phyloP scores from a whole-genome alignment of 768 basidiomycete species.

The Suillus clintonianus region DNA sequence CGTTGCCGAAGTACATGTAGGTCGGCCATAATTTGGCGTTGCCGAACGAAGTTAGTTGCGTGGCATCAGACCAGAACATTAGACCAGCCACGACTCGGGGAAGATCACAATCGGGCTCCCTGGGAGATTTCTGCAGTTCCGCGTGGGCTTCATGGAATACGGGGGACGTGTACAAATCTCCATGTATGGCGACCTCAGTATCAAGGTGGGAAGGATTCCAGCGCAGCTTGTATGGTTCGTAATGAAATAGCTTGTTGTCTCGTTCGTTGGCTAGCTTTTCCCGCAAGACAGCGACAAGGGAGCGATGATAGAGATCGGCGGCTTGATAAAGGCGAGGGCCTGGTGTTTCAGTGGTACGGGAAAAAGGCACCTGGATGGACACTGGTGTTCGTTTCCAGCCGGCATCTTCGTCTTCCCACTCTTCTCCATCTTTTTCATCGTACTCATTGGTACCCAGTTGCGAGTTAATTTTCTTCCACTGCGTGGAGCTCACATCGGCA shows the following conservation, averaged over 20 bases:
- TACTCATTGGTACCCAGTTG: neutral
- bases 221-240: slow-evolving; percentile 14
- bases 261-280: slow-evolving; percentile 16
- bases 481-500: slow-evolving; percentile 2
- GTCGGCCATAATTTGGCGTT: slow-evolving; percentile 27
- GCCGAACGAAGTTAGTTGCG: slow-evolving; percentile 33
- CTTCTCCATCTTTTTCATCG: neutral
- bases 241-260: slow-evolving; percentile 13
- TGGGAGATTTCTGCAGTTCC: slow-evolving; percentile 15
- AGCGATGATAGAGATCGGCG: slow-evolving; percentile 13
- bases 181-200: slow-evolving; percentile 3
- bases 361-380: slow-evolving; percentile 14
- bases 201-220: slow-evolving; percentile 11
- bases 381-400: slow-evolving; percentile 13
- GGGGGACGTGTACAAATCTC: slow-evolving; percentile 17
- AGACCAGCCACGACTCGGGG: slow-evolving; percentile 18
- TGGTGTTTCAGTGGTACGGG: neutral
- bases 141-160: slow-evolving; percentile 16
- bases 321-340: slow-evolving; percentile 8
- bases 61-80: slow-evolving; percentile 36
- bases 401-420: slow-evolving; percentile 9
- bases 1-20: slow-evolving; percentile 24
- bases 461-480: neutral
- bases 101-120: slow-evolving; percentile 19
- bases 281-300: slow-evolving; percentile 14